phyloP scores from a whole-genome alignment of 495 filamentous ascomycete genomes.

The Penicillium paxilli region DNA sequence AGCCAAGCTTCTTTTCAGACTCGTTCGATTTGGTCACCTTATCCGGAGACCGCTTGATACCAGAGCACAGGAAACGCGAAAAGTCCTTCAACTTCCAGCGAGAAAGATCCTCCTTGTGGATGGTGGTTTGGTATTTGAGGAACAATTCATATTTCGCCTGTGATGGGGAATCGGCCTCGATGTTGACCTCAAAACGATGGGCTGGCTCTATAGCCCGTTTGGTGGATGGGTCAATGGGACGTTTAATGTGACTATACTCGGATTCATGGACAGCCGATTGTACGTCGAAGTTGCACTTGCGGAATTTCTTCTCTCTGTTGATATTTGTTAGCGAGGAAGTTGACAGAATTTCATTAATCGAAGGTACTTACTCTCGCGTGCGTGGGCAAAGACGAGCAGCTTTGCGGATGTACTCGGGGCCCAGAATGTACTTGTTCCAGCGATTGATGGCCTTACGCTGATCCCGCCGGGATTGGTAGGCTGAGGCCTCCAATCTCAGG shows the following conservation, averaged over 20 bases:
- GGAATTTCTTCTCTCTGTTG: constrained; percentile 67
- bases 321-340: constrained; percentile 9
- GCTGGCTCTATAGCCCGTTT: constrained; percentile 66
- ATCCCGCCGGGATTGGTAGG: constrained; percentile 71
- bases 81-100: constrained; percentile 72
- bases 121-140: constrained; percentile 77
- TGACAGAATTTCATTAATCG: background rate
- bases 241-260: constrained; percentile 58
- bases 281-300: constrained; percentile 75
- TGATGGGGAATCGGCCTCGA: constrained; percentile 78
- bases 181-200: constrained; percentile 73
- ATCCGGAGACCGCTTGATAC: constrained; percentile 56
- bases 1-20: constrained; percentile 67
- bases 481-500: constrained; percentile 73
- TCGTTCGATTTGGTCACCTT: constrained; percentile 30
- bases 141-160: constrained; percentile 84
- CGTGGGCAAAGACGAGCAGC: constrained; percentile 72
- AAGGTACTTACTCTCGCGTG: constrained; percentile 65
- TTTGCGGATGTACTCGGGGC: constrained; percentile 73
- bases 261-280: constrained; percentile 68
- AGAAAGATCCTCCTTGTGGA: constrained; percentile 72
- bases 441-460: constrained; percentile 86
- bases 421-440: constrained; percentile 85
- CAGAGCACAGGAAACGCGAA: constrained; percentile 84
- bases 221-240: constrained; percentile 51